A percentile compares a stretch with the other conserved stretches of the same genome.
Conservation (phyloP, 2,329 filamentous ascomycete species). For the Calcarisporium arbuscula region DNA sequence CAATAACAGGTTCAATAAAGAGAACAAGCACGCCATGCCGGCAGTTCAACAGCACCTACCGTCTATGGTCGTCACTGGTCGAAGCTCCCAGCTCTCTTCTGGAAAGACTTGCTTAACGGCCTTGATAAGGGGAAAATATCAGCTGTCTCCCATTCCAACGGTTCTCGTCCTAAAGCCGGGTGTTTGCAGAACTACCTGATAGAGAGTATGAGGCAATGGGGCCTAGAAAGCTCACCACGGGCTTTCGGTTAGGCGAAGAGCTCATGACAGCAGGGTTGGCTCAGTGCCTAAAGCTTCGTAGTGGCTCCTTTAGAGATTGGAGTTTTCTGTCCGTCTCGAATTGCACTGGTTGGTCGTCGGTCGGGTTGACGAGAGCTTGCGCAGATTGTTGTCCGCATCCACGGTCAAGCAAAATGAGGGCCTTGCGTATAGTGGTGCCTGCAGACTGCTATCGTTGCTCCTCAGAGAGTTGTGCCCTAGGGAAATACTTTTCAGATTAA, state of each 20-base stretch:
- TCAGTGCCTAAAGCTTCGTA: neutral
- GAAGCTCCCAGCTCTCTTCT: conserved; percentile 38
- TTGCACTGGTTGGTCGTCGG: neutral
- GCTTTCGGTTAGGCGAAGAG: conserved; percentile 24
- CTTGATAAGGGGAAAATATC: conserved; percentile 18
- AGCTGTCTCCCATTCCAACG: neutral
- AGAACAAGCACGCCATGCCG: neutral
- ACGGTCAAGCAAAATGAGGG: too few relatives aligned
- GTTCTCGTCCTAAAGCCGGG: conserved; percentile 1
- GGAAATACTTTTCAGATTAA: too few relatives aligned
- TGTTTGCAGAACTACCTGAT: conserved; percentile 34
- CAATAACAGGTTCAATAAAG: too few relatives aligned
- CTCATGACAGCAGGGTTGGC: conserved; percentile 14
- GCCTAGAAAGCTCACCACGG: conserved; percentile 43
- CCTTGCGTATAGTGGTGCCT: too few relatives aligned
- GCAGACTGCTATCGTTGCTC: too few relatives aligned
- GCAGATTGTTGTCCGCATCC: too few relatives aligned
- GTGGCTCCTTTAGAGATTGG: too few relatives aligned
- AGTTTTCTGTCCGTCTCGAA: too few relatives aligned
- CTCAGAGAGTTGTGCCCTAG: too few relatives aligned
- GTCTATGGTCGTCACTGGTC: conserved; percentile 46
- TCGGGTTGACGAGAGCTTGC: too few relatives aligned
- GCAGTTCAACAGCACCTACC: conserved; percentile 22
- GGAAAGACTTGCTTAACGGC: conserved; percentile 43
- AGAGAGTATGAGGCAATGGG: conserved; percentile 43